These are phyloP conservation scores for Monascus ruber DNA, from an alignment of 2,329 filamentous ascomycete species.

Conservation along the genomic window DNA sequence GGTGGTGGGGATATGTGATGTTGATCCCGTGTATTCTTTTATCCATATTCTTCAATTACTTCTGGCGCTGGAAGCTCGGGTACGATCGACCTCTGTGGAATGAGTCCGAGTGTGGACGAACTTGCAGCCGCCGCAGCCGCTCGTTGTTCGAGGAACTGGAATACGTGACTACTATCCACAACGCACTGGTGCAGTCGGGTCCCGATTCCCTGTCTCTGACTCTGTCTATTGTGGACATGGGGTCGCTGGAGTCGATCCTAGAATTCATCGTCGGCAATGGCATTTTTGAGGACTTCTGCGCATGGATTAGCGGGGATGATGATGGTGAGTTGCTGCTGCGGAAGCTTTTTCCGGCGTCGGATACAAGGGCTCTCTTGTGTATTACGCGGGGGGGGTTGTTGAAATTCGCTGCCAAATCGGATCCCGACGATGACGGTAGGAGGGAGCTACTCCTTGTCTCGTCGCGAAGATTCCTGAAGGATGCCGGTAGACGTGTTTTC, in stretches of 20 bases:
- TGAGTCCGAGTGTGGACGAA: background rate
- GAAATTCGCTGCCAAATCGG: background rate
- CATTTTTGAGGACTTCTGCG: conserved; percentile 18
- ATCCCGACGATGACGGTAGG: background rate
- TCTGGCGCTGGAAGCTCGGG: conserved; percentile 38
- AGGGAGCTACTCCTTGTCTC: conserved; percentile 2
- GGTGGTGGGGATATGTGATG: conserved; percentile 44
- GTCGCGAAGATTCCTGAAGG: conserved; percentile 3
- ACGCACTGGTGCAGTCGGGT: conserved; percentile 4
- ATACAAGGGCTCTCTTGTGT: conserved; percentile 3
- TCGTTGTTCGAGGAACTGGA: conserved; percentile 18
- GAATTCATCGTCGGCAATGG: conserved; percentile 14
- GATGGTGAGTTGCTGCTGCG: conserved; percentile 6
- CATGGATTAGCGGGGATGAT: conserved; percentile 12
- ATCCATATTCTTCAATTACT: conserved; percentile 37
- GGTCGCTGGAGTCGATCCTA: conserved; percentile 12
- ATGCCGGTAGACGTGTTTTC: conserved; percentile 4
- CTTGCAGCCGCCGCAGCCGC: conserved; percentile 3
- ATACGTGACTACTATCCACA: conserved; percentile 12
- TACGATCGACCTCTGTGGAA: conserved; percentile 31
- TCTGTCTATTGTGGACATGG: conserved; percentile 1
- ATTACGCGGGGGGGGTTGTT: conserved; percentile 7
- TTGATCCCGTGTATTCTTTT: conserved; percentile 40
- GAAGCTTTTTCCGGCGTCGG: background rate
- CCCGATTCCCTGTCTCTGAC: conserved; percentile 1